Evolutionary conservation across 176 grass and related monocot genomes (phyloP).

Genomic region (Triticum timopheevii): DNA sequence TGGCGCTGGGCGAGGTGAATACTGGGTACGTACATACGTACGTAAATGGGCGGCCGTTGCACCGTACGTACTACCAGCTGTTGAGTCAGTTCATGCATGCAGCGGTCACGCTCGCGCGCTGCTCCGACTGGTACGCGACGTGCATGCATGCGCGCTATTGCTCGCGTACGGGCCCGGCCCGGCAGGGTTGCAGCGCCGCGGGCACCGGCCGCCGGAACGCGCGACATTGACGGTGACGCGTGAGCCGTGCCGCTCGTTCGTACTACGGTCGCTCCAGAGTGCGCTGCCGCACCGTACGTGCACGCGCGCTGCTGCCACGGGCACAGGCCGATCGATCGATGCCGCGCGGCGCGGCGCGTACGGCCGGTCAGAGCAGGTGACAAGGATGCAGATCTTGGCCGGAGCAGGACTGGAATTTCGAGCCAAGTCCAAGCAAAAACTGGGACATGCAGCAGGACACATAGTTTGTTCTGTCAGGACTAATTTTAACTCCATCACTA

Average conservation of each 20-base stretch:
- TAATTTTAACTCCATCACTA: neutral
- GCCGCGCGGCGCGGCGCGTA: too few species aligned
- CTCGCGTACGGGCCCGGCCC: neutral
- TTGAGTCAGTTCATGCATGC: too few species aligned
- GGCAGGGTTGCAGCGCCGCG: neutral
- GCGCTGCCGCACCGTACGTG: neutral
- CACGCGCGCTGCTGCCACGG: neutral
- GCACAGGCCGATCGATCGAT: too few species aligned
- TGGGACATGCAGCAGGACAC: neutral
- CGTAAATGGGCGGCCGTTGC: too few species aligned
- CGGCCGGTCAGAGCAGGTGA: neutral
- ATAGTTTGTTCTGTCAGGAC: neutral
- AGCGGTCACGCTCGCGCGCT: neutral
- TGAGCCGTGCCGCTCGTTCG: neutral
- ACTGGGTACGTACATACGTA: too few species aligned
- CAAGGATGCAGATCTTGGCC: neutral
- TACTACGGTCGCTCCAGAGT: neutral
- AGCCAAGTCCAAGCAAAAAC: neutral
- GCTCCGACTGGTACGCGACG: neutral
- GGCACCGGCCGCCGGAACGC: neutral
- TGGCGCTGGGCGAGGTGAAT: too few species aligned
- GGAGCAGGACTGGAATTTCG: neutral
- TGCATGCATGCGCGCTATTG: neutral
- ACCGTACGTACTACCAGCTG: too few species aligned
- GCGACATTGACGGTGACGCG: neutral